Evolutionary conservation across 2,329 filamentous ascomycete genomes (phyloP).

Genomic region (Phyllosticta citrichinensis): DNA sequence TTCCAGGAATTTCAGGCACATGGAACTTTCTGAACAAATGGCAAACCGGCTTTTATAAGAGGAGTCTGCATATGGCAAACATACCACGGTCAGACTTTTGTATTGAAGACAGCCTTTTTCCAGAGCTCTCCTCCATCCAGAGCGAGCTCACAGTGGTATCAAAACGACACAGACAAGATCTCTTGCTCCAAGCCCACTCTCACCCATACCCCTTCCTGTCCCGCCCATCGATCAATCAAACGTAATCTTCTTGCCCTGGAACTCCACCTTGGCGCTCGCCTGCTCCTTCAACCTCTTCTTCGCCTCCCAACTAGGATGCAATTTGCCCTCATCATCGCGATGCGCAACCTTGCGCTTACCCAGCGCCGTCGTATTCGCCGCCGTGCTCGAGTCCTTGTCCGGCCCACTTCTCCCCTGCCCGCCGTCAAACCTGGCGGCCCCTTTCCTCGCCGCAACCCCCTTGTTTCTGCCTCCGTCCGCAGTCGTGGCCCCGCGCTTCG

Average conservation of each 20-base stretch:
- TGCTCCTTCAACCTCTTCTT: constrained; percentile 50
- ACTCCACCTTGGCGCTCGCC: constrained; percentile 35
- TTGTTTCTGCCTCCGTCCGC: constrained; percentile 13
- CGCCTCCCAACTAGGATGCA: constrained; percentile 58
- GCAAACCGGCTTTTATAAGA: too few relatives aligned
- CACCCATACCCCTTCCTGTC: background rate
- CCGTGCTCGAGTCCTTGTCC: constrained; percentile 20
- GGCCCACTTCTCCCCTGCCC: too few relatives aligned
- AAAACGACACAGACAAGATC: background rate
- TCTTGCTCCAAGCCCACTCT: too few relatives aligned
- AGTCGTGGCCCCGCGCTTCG: constrained; percentile 42
- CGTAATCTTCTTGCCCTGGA: constrained; percentile 51
- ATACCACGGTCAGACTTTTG: too few relatives aligned
- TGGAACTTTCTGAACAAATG: too few relatives aligned
- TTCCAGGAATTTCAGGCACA: background rate
- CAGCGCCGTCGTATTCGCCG: constrained; percentile 23
- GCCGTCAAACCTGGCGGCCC: constrained; percentile 13
- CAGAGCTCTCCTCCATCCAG: too few relatives aligned
- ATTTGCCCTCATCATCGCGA: constrained; percentile 39
- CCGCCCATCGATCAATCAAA: constrained; percentile 40
- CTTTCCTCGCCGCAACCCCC: background rate
- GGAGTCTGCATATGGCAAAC: too few relatives aligned
- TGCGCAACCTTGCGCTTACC: constrained; percentile 19
- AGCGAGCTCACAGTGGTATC: background rate
- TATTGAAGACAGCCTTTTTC: too few relatives aligned